These are phyloP conservation scores for Grosmannia serpens DNA, from an alignment of 2,329 filamentous ascomycete genomes.

Conservation along the genomic window DNA sequence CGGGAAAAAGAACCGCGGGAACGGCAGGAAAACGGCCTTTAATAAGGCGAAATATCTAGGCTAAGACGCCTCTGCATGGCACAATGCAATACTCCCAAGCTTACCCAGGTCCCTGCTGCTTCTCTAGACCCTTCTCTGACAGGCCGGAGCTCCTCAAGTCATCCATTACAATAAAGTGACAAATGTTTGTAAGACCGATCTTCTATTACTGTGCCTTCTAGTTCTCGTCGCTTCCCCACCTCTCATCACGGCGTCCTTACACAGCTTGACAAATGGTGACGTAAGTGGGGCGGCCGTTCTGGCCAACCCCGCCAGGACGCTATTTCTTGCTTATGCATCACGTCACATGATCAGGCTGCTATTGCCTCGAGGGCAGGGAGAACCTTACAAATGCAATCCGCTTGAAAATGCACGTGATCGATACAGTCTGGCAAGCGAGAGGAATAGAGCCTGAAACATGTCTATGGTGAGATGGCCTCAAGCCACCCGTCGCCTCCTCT, in stretches of 20 bases:
- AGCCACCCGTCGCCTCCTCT: not conserved
- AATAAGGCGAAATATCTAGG: not conserved
- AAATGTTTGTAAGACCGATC: not conserved
- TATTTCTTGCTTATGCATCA: not conserved
- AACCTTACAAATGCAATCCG: too few species aligned
- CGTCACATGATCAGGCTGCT: not conserved
- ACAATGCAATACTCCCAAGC: not conserved
- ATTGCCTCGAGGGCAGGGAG: too few species aligned
- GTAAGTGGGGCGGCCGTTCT: not conserved
- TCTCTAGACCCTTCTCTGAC: not conserved
- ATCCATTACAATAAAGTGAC: not conserved
- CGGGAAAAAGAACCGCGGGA: not conserved
- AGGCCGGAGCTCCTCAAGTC: not conserved
- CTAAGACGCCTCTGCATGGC: not conserved
- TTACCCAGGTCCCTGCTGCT: not conserved
- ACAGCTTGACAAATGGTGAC: constrained; percentile 12
- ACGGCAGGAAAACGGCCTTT: not conserved
- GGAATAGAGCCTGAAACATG: not conserved
- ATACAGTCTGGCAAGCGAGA: not conserved
- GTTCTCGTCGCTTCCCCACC: not conserved
- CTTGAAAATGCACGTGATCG: not conserved
- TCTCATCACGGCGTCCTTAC: not conserved
- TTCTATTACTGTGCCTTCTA: not conserved
- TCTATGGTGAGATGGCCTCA: not conserved
- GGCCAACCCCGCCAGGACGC: not conserved